Percentiles rank a stretch among this genome's conserved stretches.
Evolutionary conservation across 2,329 filamentous ascomycete genomes (phyloP).

Genomic region (Cladosporium phlei): DNA sequence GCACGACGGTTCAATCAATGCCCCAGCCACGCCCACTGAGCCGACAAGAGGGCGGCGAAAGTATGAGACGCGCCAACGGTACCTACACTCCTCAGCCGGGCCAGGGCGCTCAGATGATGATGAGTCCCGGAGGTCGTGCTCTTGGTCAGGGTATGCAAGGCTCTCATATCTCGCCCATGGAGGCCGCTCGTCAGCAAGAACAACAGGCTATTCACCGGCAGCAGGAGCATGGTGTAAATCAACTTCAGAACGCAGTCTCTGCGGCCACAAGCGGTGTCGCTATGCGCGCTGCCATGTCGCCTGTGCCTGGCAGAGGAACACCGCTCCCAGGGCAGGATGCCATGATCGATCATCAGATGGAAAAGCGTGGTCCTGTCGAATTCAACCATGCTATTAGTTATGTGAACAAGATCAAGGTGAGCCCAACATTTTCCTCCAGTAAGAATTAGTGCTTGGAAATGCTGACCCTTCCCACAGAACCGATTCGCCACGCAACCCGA

Average conservation of each 20-base stretch:
- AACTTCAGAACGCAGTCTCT: constrained; percentile 61
- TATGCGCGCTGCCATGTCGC: constrained; percentile 48
- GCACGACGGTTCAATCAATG: constrained; percentile 92
- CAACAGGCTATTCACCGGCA: constrained; percentile 50
- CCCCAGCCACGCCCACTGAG: constrained; percentile 46
- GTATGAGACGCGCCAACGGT: constrained; percentile 27
- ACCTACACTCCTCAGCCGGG: constrained; percentile 39
- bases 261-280: constrained; percentile 47
- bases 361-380: constrained; percentile 90
- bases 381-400: constrained; percentile 99
- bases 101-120: constrained; percentile 35
- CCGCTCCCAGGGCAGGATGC: constrained; percentile 51
- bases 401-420: constrained; percentile 98
- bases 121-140: constrained; percentile 42
- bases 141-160: constrained; percentile 37
- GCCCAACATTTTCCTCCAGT: constrained; percentile 22
- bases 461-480: constrained; percentile 57
- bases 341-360: constrained; percentile 46
- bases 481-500: constrained; percentile 94
- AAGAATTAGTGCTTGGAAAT: background rate
- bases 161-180: constrained; percentile 25
- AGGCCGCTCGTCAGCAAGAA: constrained; percentile 29
- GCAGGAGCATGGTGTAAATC: constrained; percentile 61
- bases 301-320: constrained; percentile 41
- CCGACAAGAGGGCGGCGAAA: constrained; percentile 21